These are phyloP conservation scores for Boehmeria nivea DNA, from an alignment of 306 rosid genomes.

Conservation along the genomic window DNA sequence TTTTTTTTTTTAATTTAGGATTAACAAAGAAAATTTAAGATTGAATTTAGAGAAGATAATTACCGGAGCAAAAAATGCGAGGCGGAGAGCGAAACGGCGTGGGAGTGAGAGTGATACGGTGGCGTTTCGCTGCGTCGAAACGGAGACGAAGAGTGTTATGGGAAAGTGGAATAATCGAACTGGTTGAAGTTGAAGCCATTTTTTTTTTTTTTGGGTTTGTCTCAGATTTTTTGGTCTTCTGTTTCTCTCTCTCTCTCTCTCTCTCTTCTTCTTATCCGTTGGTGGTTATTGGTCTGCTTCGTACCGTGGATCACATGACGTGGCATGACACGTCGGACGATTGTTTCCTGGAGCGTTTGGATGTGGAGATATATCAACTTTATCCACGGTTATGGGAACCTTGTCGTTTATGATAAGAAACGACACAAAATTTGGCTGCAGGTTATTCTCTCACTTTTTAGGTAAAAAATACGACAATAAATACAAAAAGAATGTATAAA, in stretches of 20 bases:
- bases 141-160: conserved; percentile 32
- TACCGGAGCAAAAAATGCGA: conserved; percentile 54
- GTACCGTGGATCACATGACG: conserved; percentile 29
- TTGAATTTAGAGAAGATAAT: not conserved
- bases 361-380: too few relatives aligned
- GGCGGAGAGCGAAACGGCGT: conserved; percentile 12
- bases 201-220: not conserved
- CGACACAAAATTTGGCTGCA: too few relatives aligned
- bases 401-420: too few relatives aligned
- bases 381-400: too few relatives aligned
- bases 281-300: not conserved
- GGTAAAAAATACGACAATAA: too few relatives aligned
- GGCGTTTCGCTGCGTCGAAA: conserved; percentile 34
- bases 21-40: not conserved
- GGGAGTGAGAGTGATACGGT: conserved; percentile 8
- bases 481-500: too few relatives aligned
- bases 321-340: conserved; percentile 47
- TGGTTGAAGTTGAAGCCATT: conserved; percentile 67
- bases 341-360: not conserved
- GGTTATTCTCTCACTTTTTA: too few relatives aligned
- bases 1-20: too few relatives aligned
- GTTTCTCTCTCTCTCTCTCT: too few relatives aligned
- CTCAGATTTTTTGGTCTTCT: not conserved
- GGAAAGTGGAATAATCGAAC: conserved; percentile 44
- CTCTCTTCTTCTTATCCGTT: conserved; percentile 24